Percentiles rank a stretch among this genome's conserved stretches.
Evolutionary conservation across 495 filamentous ascomycete species (phyloP).

Genomic region (Mycothermus thermophilus): DNA sequence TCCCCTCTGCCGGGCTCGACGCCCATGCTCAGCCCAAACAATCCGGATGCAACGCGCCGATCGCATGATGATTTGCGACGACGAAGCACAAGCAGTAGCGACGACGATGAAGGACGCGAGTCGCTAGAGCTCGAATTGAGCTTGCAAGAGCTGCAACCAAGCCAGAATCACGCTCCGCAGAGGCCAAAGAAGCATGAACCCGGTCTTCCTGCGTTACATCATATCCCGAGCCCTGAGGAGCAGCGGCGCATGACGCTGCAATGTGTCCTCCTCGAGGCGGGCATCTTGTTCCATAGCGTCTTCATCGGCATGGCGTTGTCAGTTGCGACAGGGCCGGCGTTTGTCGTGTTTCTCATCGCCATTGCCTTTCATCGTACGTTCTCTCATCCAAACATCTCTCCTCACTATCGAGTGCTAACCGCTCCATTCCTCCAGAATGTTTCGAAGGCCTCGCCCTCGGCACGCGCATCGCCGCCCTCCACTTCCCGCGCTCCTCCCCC

Average conservation of each 20-base stretch:
- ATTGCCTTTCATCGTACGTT: slow-evolving; percentile 56
- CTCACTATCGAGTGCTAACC: no score
- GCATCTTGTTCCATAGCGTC: slow-evolving; percentile 75
- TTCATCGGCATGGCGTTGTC: slow-evolving; percentile 85
- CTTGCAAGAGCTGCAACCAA: slow-evolving; percentile 37
- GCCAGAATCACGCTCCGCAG: slow-evolving; percentile 1
- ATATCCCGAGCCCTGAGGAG: slow-evolving; percentile 24
- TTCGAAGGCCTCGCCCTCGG: slow-evolving; percentile 67
- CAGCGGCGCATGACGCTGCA: slow-evolving; percentile 56
- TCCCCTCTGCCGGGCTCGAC: slow-evolving; percentile 35
- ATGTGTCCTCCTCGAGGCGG: slow-evolving; percentile 67
- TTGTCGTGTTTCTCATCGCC: slow-evolving; percentile 66
- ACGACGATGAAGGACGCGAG: slow-evolving; percentile 21
- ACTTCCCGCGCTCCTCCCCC: slow-evolving; percentile 39
- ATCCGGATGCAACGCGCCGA: neutral
- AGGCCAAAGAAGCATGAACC: slow-evolving; percentile 10
- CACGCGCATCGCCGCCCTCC: slow-evolving; percentile 53
- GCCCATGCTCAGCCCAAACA: slow-evolving; percentile 11
- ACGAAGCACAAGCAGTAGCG: neutral
- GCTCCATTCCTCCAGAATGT: slow-evolving; percentile 34
- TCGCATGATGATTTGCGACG: no score
- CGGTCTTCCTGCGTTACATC: slow-evolving; percentile 10
- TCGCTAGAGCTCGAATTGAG: slow-evolving; percentile 36
- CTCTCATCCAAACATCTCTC: neutral
- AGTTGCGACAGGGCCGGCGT: slow-evolving; percentile 65